A percentile compares a stretch with the other conserved stretches of the same genome.
phyloP scores from a whole-genome alignment of 768 basidiomycete species.

The Mycena leptocephala region DNA sequence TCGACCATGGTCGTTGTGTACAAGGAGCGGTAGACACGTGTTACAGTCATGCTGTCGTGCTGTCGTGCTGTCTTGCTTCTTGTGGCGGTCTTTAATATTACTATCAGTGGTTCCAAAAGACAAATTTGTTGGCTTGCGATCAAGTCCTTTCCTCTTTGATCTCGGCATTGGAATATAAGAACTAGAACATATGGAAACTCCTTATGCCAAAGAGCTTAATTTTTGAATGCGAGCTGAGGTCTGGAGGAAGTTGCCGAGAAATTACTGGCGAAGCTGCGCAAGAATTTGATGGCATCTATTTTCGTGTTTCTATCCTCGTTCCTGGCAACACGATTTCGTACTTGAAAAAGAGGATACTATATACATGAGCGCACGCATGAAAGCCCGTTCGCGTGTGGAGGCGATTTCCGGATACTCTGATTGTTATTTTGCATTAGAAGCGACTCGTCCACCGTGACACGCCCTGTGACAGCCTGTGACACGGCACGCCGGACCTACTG shows the following conservation, averaged over 20 bases:
- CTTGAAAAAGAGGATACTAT: too few relatives aligned
- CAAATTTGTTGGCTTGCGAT: background rate
- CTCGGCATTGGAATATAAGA: background rate
- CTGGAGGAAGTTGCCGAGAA: background rate
- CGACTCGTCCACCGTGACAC: too few relatives aligned
- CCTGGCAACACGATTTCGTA: background rate
- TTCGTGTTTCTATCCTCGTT: background rate
- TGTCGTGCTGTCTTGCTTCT: background rate
- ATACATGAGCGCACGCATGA: too few relatives aligned
- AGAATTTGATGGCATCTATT: background rate
- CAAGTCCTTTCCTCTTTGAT: background rate
- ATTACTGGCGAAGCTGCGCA: background rate
- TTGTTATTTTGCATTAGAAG: too few relatives aligned
- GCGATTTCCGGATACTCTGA: too few relatives aligned
- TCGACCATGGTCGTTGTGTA: too few relatives aligned
- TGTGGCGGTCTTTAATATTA: background rate
- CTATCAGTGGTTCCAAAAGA: background rate
- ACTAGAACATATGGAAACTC: background rate
- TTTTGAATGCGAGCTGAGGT: background rate
- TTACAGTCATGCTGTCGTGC: too few relatives aligned
- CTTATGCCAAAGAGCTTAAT: background rate
- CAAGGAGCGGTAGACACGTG: too few relatives aligned
- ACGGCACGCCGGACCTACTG: too few relatives aligned
- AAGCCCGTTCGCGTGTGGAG: too few relatives aligned
- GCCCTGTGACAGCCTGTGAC: too few relatives aligned